Percentiles rank a stretch among this genome's conserved stretches.
Conservation (phyloP, 129 eudicot species). For the Escallonia herrerae region DNA sequence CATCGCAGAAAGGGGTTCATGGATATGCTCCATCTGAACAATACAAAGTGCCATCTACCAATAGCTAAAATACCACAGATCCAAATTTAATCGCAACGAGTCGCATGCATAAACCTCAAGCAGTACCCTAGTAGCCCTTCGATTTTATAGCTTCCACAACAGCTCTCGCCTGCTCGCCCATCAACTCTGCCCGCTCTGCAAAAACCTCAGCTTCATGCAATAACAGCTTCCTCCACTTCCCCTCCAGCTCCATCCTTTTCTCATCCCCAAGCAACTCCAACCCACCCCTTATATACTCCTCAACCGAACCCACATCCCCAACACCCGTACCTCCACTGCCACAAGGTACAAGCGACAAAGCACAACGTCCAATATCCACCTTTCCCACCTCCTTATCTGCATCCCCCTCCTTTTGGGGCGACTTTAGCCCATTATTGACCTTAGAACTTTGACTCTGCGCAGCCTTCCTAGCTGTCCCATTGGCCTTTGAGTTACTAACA, state of each 20-base stretch:
- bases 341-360: too few species aligned
- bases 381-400: slow-evolving; percentile 13
- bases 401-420: neutral
- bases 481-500: slow-evolving; percentile 8
- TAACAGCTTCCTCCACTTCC: slow-evolving; percentile 36
- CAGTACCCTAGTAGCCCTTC: slow-evolving; percentile 19
- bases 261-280: slow-evolving; percentile 26
- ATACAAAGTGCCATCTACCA: too few species aligned
- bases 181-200: slow-evolving; percentile 29
- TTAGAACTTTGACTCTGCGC: slow-evolving; percentile 5
- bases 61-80: too few species aligned
- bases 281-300: slow-evolving; percentile 31
- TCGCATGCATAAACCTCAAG: too few species aligned
- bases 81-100: too few species aligned
- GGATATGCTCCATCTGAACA: too few species aligned
- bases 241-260: slow-evolving; percentile 36
- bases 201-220: slow-evolving; percentile 30
- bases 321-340: neutral
- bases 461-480: neutral
- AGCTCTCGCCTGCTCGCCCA: slow-evolving; percentile 20
- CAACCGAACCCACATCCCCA: neutral
- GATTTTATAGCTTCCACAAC: slow-evolving; percentile 38
- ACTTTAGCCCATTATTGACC: slow-evolving; percentile 3
- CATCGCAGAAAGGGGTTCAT: too few species aligned
- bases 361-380: slow-evolving; percentile 12